A percentile compares a stretch with the other conserved stretches of the same genome.
phyloP scores from a whole-genome alignment of 78 protist genomes.

The Protostelium mycophagum region DNA sequence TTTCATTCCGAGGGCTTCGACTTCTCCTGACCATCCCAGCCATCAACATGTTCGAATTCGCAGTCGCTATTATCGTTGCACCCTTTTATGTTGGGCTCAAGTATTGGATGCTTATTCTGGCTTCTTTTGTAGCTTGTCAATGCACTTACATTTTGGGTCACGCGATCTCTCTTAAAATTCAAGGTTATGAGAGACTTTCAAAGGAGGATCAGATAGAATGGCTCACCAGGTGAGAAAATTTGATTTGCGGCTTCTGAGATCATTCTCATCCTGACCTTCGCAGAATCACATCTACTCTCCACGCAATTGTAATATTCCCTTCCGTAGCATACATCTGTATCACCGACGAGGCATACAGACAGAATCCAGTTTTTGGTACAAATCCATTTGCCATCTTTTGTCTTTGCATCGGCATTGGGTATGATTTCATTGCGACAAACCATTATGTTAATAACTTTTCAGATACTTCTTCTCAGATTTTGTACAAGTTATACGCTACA shows the following conservation, averaged over 20 bases:
- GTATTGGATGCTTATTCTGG: background rate
- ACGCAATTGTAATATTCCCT: background rate
- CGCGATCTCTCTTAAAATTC: background rate
- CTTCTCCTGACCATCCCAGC: too few species aligned
- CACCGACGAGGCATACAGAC: background rate
- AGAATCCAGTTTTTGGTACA: background rate
- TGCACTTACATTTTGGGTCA: background rate
- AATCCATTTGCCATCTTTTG: background rate
- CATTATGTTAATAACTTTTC: background rate
- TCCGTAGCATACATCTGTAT: background rate
- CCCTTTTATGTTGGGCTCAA: background rate
- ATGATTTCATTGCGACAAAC: too few species aligned
- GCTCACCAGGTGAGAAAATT: background rate
- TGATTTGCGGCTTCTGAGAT: background rate
- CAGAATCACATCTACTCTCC: background rate
- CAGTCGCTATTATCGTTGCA: background rate
- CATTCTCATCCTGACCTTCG: background rate
- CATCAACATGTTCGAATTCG: background rate
- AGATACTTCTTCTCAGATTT: background rate
- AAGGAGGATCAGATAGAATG: slow-evolving; percentile 1
- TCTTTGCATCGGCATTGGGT: background rate
- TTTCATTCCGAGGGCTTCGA: too few species aligned
- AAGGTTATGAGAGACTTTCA: background rate
- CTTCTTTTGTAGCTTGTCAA: background rate
- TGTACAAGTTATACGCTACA: background rate